Evolutionary conservation across 768 basidiomycete genomes (phyloP), one percentile per base, ranked within the genome.

Genomic region (Russula abietina): DNA sequence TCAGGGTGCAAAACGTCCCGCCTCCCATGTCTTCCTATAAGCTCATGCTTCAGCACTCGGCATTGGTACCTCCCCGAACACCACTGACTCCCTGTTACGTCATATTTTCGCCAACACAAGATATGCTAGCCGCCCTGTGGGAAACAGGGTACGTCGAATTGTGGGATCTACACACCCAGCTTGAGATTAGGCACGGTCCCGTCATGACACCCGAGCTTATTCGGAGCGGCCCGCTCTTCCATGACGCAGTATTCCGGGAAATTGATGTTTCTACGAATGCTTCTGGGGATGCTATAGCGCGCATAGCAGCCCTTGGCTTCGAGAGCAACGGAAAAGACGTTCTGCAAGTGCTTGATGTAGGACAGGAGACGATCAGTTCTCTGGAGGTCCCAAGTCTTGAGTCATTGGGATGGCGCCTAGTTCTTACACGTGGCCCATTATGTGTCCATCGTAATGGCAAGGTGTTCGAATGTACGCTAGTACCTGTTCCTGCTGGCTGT

Each of bases 1-100:
- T 98, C 80, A 83, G 94, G 45, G 82, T 84, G 0, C 91, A 96
- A 75, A 98, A 97, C 70, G 82, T 96, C 5, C 97, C 96, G n/a
- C 97, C 97, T n/a, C 97, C 97, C 0, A 95, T 97, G 93, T 90
- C 87, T 1, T 87, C 92, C 1, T 78, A 80, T 67, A 74, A 74
- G 45, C 74, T 84, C 55, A 51, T 74, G 71, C 22, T 73, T 57
- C 53, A 71, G 14, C 46, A 64, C 11, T 51, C 67, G 28, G 32
- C 56, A 14, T 45, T n/a, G 8, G 50, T 43, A 55, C 73, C 68
- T n/a, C 73, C 78, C 0, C 86, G 89, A 1, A 73, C 85, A 22
- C 81, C 89, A 73, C 67, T 33, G 73, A 81, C 0, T 91, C 94
- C 0, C 71, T 86, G 10, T 45, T 86, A 95, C 71, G 74, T 83